Evolutionary conservation across 768 basidiomycete species (phyloP).

Genomic region (Lactifluus subvellereus): DNA sequence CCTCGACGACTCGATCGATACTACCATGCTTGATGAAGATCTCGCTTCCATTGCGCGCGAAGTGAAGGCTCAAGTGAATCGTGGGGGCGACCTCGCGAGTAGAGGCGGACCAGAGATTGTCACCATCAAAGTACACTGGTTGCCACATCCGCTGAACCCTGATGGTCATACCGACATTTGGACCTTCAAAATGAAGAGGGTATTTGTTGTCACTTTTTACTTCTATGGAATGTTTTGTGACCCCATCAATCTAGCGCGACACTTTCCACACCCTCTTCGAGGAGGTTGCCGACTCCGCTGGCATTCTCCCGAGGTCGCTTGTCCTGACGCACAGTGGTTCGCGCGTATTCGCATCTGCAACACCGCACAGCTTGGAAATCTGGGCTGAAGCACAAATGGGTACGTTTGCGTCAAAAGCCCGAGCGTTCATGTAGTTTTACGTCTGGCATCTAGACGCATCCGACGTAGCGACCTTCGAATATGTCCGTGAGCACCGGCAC

Average conservation of each 20-base stretch:
- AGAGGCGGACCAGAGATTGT: constrained; percentile 37
- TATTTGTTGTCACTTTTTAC: constrained; percentile 30
- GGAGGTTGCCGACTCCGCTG: constrained; percentile 55
- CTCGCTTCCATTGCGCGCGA: constrained; percentile 50
- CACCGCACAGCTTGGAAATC: constrained; percentile 57
- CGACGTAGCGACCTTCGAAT: constrained; percentile 55
- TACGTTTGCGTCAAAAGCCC: constrained; percentile 30
- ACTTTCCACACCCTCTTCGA: constrained; percentile 61
- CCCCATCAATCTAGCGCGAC: constrained; percentile 43
- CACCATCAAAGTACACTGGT: constrained; percentile 55
- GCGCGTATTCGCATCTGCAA: constrained; percentile 64
- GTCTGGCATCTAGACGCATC: constrained; percentile 49
- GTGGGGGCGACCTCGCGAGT: constrained; percentile 22
- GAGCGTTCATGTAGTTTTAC: constrained; percentile 9
- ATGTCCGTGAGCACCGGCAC: constrained; percentile 43
- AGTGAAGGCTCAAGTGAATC: constrained; percentile 31
- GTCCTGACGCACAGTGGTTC: constrained; percentile 56
- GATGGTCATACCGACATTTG: constrained; percentile 38
- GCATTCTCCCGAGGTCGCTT: constrained; percentile 45
- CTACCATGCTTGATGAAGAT: constrained; percentile 53
- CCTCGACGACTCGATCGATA: constrained; percentile 43
- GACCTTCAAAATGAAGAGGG: constrained; percentile 55
- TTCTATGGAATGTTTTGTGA: neutral
- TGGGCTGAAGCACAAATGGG: constrained; percentile 66
- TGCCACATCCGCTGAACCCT: constrained; percentile 52